Percentiles rank a stretch among this genome's conserved stretches.
These are phyloP conservation scores for Sporothrix euskadiensis DNA, from an alignment of 2,329 filamentous ascomycete genomes.

Conservation along the genomic window DNA sequence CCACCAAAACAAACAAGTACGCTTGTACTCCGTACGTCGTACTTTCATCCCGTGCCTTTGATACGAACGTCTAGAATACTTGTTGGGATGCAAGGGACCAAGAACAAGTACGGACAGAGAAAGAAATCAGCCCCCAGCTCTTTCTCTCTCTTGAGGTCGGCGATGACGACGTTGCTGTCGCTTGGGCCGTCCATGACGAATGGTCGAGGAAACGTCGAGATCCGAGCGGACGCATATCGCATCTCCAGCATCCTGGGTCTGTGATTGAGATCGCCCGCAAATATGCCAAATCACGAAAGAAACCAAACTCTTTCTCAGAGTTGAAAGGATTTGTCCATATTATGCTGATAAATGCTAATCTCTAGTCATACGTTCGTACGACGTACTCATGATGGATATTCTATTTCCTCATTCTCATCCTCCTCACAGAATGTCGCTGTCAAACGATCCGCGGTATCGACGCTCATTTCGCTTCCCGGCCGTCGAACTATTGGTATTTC, in stretches of 20 bases:
- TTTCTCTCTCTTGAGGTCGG: neutral
- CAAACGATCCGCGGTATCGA: slow-evolving; percentile 4
- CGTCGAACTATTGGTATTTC: slow-evolving; percentile 6
- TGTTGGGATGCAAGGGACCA: neutral
- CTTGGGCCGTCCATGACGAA: neutral
- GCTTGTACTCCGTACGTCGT: neutral
- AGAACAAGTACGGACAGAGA: neutral
- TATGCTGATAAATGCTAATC: neutral
- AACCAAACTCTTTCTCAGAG: neutral
- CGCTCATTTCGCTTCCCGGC: neutral
- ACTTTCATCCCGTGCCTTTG: neutral
- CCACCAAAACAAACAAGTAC: neutral
- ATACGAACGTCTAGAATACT: neutral
- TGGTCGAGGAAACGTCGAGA: neutral
- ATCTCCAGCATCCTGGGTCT: neutral
- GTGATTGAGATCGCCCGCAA: neutral
- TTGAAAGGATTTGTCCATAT: neutral
- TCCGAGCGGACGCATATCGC: neutral
- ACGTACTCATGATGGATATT: neutral
- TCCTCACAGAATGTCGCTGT: neutral
- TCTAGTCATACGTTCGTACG: neutral
- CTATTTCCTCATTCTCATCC: neutral
- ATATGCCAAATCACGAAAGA: neutral
- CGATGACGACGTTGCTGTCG: neutral
- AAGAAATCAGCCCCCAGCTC: neutral